Conservation (phyloP, 805 yeast genomes). For the Scheffersomyces spartinae region DNA sequence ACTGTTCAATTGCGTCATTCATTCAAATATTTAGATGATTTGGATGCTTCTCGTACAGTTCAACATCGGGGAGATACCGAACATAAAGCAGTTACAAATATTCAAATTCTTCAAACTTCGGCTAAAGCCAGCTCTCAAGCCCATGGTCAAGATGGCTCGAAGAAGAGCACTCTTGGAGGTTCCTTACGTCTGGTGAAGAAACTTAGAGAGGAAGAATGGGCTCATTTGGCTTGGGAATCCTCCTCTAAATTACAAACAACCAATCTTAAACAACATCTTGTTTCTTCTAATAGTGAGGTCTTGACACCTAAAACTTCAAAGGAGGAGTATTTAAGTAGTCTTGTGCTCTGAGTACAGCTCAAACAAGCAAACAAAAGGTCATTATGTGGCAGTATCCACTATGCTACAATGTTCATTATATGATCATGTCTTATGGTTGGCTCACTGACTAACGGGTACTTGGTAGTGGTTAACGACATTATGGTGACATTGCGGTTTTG, state of each 20-base stretch:
- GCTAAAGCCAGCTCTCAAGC: conserved; percentile 18
- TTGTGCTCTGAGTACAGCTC: conserved; percentile 10
- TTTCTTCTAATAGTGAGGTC: conserved; percentile 7
- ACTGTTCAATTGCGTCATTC: conserved; percentile 74
- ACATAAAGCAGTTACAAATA: no score
- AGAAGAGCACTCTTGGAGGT: conserved; percentile 21
- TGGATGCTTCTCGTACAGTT: no score
- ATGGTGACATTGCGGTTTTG: no score
- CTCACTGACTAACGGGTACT: no score
- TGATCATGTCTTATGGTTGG: no score
- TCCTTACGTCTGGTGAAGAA: conserved; percentile 26
- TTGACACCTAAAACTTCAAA: conserved; percentile 12
- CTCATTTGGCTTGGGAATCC: conserved; percentile 16
- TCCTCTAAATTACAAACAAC: conserved; percentile 8
- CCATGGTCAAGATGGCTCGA: conserved; percentile 14
- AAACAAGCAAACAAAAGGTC: conserved; percentile 2
- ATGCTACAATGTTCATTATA: no score
- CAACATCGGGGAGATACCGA: no score
- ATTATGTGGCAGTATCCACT: conserved; percentile 1
- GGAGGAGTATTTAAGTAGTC: conserved; percentile 19
- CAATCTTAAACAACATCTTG: conserved; percentile 8
- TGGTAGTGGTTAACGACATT: no score
- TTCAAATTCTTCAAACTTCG: conserved; percentile 31
- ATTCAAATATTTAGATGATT: conserved; percentile 66
- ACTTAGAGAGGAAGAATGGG: conserved; percentile 33